Evolutionary conservation across 495 filamentous ascomycete species (phyloP).

Genomic region (Tricharina praecox): DNA sequence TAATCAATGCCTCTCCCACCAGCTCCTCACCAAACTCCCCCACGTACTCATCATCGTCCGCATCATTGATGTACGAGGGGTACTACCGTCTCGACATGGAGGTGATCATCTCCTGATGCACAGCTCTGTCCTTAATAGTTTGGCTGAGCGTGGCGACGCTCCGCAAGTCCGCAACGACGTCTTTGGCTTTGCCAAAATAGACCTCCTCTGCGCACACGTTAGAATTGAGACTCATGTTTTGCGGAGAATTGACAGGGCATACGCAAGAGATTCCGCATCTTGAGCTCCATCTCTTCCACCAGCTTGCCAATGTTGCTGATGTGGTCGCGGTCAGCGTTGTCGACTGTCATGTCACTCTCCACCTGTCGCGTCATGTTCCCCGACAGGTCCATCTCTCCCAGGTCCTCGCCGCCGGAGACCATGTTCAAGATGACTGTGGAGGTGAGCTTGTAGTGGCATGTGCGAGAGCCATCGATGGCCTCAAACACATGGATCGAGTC

Average conservation of each 20-base stretch:
- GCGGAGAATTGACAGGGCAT: slow-evolving; percentile 21
- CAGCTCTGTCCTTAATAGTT: slow-evolving; percentile 64
- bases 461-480: slow-evolving; percentile 62
- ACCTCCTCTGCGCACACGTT: slow-evolving; percentile 53
- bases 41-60: not conserved
- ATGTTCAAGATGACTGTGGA: slow-evolving; percentile 90
- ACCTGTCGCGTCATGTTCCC: slow-evolving; percentile 97
- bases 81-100: slow-evolving; percentile 34
- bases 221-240: slow-evolving; percentile 1
- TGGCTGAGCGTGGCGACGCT: slow-evolving; percentile 79
- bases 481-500: slow-evolving; percentile 99
- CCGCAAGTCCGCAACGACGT: slow-evolving; percentile 92
- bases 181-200: slow-evolving; percentile 98
- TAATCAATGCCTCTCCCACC: not conserved
- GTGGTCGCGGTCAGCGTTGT: slow-evolving; percentile 49
- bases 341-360: slow-evolving; percentile 73
- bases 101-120: slow-evolving; percentile 81
- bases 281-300: slow-evolving; percentile 98
- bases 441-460: slow-evolving; percentile 91
- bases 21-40: not conserved
- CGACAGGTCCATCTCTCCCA: slow-evolving; percentile 82
- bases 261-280: slow-evolving; percentile 95
- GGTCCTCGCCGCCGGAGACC: slow-evolving; percentile 46
- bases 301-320: slow-evolving; percentile 83
- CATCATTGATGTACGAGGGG: not conserved